These are phyloP conservation scores for Fraxinus floribunda DNA, from an alignment of 305 asterid species.

Conservation along the genomic window DNA sequence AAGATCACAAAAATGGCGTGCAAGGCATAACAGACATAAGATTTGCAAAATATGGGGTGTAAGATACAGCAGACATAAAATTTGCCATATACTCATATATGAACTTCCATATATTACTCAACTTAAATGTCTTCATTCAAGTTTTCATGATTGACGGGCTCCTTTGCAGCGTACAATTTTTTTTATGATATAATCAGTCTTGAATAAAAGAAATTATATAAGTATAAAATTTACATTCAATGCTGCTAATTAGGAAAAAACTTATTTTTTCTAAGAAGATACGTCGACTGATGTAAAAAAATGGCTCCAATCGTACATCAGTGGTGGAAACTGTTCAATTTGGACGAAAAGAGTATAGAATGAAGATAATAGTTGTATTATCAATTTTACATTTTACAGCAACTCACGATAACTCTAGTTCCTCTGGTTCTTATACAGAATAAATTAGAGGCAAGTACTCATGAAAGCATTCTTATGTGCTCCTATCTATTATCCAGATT, in stretches of 20 bases:
- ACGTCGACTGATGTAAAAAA: not conserved
- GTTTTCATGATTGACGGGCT: constrained; percentile 17
- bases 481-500: not conserved
- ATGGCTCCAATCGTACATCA: constrained; percentile 3
- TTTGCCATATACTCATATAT: not conserved
- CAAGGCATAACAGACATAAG: not conserved
- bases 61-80: not conserved
- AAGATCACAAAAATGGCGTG: not conserved
- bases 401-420: not conserved
- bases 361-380: not conserved
- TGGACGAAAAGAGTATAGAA: not conserved
- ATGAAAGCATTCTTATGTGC: not conserved
- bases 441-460: not conserved
- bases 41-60: not conserved
- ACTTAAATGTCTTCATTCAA: constrained; percentile 8
- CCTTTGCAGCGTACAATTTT: not conserved
- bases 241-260: not conserved
- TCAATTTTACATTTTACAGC: not conserved
- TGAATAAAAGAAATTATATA: not conserved
- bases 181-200: not conserved
- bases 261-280: not conserved
- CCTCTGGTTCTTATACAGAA: not conserved
- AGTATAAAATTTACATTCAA: not conserved
- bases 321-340: not conserved
- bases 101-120: constrained; percentile 5